phyloP scores from a whole-genome alignment of 1,284 basidiomycete genomes.

The Filobasidium uniguttulatum region DNA sequence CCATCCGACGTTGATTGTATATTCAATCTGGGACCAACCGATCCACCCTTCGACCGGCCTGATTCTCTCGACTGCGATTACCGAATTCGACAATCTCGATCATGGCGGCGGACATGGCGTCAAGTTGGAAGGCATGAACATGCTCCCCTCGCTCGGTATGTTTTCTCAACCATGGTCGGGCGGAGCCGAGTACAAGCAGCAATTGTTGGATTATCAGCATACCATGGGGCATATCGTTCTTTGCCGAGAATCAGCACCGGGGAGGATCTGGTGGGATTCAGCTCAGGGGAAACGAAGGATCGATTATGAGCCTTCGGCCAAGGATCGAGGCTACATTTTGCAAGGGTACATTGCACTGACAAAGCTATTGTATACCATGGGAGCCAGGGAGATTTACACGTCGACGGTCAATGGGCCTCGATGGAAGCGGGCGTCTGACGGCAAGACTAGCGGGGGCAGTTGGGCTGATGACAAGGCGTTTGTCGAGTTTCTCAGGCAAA shows the following conservation, averaged over 20 bases:
- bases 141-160: constrained; percentile 32
- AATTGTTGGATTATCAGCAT: constrained; percentile 23
- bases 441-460: neutral
- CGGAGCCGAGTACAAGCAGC: constrained; percentile 31
- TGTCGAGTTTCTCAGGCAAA: neutral
- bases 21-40: constrained; percentile 35
- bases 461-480: constrained; percentile 8
- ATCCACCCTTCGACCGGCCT: constrained; percentile 39
- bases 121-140: constrained; percentile 40
- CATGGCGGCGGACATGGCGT: constrained; percentile 32
- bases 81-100: constrained; percentile 29
- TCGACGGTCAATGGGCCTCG: constrained; percentile 10
- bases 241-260: constrained; percentile 22
- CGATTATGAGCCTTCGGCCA: constrained; percentile 33
- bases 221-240: constrained; percentile 21
- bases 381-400: constrained; percentile 36
- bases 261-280: constrained; percentile 32
- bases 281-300: constrained; percentile 18
- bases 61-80: constrained; percentile 38
- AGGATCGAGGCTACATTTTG: constrained; percentile 32
- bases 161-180: constrained; percentile 30
- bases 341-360: constrained; percentile 33
- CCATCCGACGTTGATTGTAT: constrained; percentile 38
- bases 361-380: constrained; percentile 36
- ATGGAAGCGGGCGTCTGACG: neutral